A percentile compares a stretch with the other conserved stretches of the same genome.
Conservation (phyloP, 2,329 filamentous ascomycete species). For the Ilyonectria destructans region DNA sequence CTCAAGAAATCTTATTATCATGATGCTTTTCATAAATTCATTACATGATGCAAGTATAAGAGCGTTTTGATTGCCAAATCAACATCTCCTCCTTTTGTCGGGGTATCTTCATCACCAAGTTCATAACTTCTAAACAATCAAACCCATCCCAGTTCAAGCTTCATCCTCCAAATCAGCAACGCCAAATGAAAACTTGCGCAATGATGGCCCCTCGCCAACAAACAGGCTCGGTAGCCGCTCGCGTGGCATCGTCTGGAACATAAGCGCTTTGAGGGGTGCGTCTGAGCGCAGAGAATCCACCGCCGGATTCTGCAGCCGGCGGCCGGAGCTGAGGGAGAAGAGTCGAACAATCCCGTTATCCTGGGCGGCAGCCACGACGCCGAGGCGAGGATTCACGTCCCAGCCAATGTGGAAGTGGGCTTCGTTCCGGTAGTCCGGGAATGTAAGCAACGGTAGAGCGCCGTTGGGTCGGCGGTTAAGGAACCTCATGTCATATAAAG, state of each 20-base stretch:
- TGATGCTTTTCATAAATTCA: background rate
- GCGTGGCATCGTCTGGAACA: conserved; percentile 63
- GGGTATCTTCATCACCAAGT: background rate
- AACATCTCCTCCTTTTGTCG: background rate
- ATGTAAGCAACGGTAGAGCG: conserved; percentile 61
- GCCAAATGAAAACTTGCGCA: conserved; percentile 65
- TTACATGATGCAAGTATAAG: background rate
- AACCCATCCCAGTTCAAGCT: conserved; percentile 42
- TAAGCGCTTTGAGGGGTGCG: conserved; percentile 60
- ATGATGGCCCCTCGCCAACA: conserved; percentile 55
- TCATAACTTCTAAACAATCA: background rate
- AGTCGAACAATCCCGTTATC: conserved; percentile 65
- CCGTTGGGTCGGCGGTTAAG: conserved; percentile 38
- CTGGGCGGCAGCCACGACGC: conserved; percentile 69
- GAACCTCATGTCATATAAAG: conserved; percentile 72
- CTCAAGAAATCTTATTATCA: background rate
- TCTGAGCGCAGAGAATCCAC: conserved; percentile 45
- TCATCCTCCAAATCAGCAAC: conserved; percentile 54
- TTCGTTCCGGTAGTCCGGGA: conserved; percentile 67
- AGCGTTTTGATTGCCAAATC: background rate
- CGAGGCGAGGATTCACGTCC: conserved; percentile 64
- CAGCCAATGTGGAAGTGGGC: conserved; percentile 67
- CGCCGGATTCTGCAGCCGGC: conserved; percentile 51
- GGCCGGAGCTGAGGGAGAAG: conserved; percentile 66
- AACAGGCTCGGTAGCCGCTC: conserved; percentile 66